A percentile compares a stretch with the other conserved stretches of the same genome.
phyloP scores from a whole-genome alignment of 2,329 filamentous ascomycete species.

The Zymoseptoria crescenta region DNA sequence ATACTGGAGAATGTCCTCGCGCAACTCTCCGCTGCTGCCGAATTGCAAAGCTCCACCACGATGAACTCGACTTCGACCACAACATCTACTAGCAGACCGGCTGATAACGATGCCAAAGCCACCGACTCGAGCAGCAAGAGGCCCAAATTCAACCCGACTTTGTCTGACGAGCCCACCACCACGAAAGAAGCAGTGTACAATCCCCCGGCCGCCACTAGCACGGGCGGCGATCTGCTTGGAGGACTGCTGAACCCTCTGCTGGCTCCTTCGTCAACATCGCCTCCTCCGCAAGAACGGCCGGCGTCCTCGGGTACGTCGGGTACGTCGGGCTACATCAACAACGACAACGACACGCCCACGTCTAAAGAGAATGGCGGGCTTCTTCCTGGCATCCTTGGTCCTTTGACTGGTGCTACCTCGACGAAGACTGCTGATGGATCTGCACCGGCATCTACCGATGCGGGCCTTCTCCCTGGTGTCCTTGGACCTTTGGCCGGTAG shows the following conservation, averaged over 20 bases:
- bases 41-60: not conserved
- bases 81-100: not conserved
- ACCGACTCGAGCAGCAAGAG: not conserved
- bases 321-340: not conserved
- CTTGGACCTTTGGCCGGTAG: not conserved
- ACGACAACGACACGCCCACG: too few relatives aligned
- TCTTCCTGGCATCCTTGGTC: not conserved
- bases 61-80: not conserved
- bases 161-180: not conserved
- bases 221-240: not conserved
- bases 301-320: not conserved
- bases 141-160: slow-evolving; percentile 1
- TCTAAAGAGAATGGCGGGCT: not conserved
- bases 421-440: not conserved
- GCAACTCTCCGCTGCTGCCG: not conserved
- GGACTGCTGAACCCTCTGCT: not conserved
- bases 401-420: not conserved
- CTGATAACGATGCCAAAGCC: not conserved
- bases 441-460: not conserved
- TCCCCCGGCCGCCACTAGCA: not conserved
- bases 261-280: not conserved
- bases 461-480: not conserved
- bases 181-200: not conserved
- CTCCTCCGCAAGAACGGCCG: not conserved
- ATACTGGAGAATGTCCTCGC: not conserved